phyloP scores from a whole-genome alignment of 148 eudicot species.

The Hydrangea macrophylla region DNA sequence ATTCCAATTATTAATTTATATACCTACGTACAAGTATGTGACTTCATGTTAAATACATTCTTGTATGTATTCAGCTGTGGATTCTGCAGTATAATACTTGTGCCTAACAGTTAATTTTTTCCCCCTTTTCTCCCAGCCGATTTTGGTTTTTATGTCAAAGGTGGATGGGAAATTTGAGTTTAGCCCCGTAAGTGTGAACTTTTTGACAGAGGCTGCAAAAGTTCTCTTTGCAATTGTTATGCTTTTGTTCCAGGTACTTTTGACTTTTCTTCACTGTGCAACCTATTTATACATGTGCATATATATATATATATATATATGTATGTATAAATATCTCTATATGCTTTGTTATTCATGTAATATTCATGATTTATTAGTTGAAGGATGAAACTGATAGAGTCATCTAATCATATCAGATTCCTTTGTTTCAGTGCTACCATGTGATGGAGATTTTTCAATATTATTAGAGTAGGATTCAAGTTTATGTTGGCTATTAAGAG shows the following conservation, averaged over 20 bases:
- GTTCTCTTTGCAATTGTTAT: constrained; percentile 70
- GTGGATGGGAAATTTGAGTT: constrained; percentile 79
- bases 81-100: constrained; percentile 6
- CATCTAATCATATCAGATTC: background rate
- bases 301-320: background rate
- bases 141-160: constrained; percentile 81
- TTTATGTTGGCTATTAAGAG: background rate
- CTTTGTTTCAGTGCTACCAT: background rate
- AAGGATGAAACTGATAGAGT: background rate
- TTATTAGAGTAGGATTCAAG: background rate
- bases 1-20: too few relatives aligned
- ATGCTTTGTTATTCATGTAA: background rate
- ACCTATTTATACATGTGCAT: background rate
- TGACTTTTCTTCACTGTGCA: background rate
- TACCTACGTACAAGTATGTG: too few relatives aligned
- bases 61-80: background rate
- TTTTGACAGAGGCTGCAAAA: constrained; percentile 64
- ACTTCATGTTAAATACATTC: background rate
- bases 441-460: background rate
- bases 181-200: constrained; percentile 82
- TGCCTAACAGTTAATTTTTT: constrained; percentile 1
- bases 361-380: background rate
- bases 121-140: constrained; percentile 44
- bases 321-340: background rate
- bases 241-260: constrained; percentile 67